Evolutionary conservation across 2,329 filamentous ascomycete species (phyloP), one percentile per base, ranked within the genome.

Genomic region (Fusarium piperis): DNA sequence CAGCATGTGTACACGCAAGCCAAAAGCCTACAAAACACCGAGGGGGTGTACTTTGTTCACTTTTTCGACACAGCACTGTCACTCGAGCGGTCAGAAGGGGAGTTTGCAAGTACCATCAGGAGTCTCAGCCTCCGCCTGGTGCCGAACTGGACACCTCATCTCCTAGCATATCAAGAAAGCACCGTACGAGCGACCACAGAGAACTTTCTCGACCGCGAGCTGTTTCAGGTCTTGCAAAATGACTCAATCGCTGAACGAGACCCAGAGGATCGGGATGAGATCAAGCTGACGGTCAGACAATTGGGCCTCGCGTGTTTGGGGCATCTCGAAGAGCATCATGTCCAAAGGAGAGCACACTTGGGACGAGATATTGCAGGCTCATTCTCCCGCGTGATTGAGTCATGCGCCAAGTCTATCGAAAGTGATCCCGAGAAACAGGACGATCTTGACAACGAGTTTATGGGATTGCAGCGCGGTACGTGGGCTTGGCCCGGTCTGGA

Each of bases 111-210:
- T 7, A 41, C 61, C 13, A 60, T 81, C 30, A 74, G 74, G 18
- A 38, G 59, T 1, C 74, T 62, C 39, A 74, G 73, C 35, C 61
- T 81, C 11, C 64, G 70, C 10, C 70, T 74, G 5, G 74, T 82
- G 4, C 82, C 85, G 0, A 71, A 78, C n/a, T 90, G 88, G 88
- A 84, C 80, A 6, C 88, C 88, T 2, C 80, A 81, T 26, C 76
- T 90, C 26, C 78, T 90, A 33, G 83, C 81, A 9, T 86, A 84
- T 69, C 81, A 81, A 26, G 85, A 89, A 55, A 65, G 78, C 6
- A 71, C 76, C 3, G 82, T 88, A 16, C 82, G 84, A 56, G 70
- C 67, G 8, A 80, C 80, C 3, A 82, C 86, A 6, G 83, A 86
- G 58, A 70, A 73, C 0, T 84, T 89, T 61, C 65, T 90, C 18